Evolutionary conservation across 208 protist species (phyloP).

Genomic region (Wallacemonas collosoma): DNA sequence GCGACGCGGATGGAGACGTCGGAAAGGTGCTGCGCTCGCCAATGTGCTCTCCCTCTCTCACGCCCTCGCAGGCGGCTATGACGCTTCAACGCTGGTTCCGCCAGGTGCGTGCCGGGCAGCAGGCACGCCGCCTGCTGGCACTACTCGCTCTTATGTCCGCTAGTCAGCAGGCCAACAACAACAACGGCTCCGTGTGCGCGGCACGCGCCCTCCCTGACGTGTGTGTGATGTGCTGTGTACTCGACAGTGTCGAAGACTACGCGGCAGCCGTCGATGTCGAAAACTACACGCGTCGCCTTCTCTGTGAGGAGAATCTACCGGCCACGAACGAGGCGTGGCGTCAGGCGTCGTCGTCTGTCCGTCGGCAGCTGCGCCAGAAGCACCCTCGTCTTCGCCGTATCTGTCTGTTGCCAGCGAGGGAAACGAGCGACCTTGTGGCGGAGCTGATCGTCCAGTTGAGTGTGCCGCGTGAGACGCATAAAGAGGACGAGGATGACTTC

Average conservation of each 20-base stretch:
- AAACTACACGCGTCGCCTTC: conserved; percentile 43
- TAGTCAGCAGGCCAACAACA: not conserved
- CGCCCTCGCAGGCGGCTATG: not conserved
- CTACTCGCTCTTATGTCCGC: conserved; percentile 23
- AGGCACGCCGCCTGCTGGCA: conserved; percentile 23
- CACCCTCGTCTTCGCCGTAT: conserved; percentile 30
- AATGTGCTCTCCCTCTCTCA: not conserved
- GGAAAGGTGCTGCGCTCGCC: too few species aligned
- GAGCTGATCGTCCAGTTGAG: not conserved
- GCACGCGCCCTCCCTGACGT: too few species aligned
- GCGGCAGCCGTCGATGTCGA: conserved; percentile 30
- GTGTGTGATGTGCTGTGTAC: conserved; percentile 17
- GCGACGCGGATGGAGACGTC: not conserved
- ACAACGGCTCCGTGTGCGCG: not conserved
- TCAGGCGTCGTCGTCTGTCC: conserved; percentile 18
- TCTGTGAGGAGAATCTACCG: conserved; percentile 25
- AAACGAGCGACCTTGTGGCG: not conserved
- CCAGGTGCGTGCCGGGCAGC: conserved; percentile 6
- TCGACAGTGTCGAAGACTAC: conserved; percentile 30
- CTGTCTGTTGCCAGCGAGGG: not conserved
- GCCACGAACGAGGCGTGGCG: conserved; percentile 20
- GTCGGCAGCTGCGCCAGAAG: conserved; percentile 20
- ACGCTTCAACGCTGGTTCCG: conserved; percentile 35
- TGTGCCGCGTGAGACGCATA: too few species aligned
- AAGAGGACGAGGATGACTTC: too few species aligned